A percentile compares a stretch with the other conserved stretches of the same genome.
Conservation (phyloP, 208 protist genomes). For the Pavlovales sp. region DNA sequence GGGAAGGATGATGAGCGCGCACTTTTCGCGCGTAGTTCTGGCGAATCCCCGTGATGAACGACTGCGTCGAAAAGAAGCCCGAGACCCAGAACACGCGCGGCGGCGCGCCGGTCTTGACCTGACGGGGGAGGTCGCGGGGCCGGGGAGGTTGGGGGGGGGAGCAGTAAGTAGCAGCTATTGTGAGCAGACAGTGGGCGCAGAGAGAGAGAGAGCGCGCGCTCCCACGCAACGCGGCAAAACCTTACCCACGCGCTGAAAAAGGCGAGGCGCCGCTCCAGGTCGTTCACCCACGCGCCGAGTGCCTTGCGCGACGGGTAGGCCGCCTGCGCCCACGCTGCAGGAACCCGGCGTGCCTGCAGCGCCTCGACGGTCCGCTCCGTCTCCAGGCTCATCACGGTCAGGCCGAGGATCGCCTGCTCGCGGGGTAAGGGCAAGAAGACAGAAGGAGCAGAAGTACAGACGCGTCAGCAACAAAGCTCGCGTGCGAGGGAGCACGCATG, state of each 20-base stretch:
- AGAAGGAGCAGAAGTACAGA: no score
- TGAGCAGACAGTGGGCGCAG: no score
- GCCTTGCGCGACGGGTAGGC: slow-evolving; percentile 95
- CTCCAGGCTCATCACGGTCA: slow-evolving; percentile 92
- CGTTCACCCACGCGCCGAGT: slow-evolving; percentile 90
- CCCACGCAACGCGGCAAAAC: no score
- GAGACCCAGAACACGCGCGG: slow-evolving; percentile 63
- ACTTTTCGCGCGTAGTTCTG: slow-evolving; percentile 67
- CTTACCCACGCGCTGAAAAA: slow-evolving; percentile 78
- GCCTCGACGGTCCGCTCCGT: slow-evolving; percentile 84
- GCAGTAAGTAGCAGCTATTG: no score
- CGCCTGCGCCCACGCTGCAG: slow-evolving; percentile 77
- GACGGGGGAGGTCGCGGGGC: no score
- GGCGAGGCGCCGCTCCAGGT: slow-evolving; percentile 80
- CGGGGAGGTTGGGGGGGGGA: no score
- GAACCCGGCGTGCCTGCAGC: slow-evolving; percentile 94
- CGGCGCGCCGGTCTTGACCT: slow-evolving; percentile 58
- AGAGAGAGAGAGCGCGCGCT: no score
- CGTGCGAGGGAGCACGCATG: not conserved
- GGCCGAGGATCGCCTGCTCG: slow-evolving; percentile 82
- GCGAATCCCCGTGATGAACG: slow-evolving; percentile 92
- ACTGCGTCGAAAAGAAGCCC: slow-evolving; percentile 83
- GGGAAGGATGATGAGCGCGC: no score
- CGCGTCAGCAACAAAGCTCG: no score
- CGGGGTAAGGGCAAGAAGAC: no score